Evolutionary conservation across 2,329 filamentous ascomycete species (phyloP).

Genomic region (Thielaviopsis musarum): DNA sequence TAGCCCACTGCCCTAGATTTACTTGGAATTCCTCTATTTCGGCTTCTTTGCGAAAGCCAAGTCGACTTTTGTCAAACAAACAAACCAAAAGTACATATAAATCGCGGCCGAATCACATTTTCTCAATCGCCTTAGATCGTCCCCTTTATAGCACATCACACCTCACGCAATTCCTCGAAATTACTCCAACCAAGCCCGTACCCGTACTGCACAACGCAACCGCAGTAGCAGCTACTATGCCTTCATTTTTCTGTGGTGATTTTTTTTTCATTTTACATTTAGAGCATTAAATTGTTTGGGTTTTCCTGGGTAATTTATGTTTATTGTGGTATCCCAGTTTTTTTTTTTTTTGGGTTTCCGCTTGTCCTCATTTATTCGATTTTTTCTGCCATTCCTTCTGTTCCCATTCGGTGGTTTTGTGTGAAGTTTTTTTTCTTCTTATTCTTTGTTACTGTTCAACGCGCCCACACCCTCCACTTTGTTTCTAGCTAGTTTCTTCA

Average conservation of each 20-base stretch:
- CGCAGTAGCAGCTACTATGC: not conserved
- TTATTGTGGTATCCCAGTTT: not conserved
- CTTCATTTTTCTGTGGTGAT: not conserved
- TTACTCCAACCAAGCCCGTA: not conserved
- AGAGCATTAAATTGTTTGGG: not conserved
- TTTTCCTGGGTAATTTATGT: not conserved
- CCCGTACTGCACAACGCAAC: not conserved
- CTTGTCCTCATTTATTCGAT: not conserved
- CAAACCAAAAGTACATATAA: not conserved
- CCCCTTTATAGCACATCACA: not conserved
- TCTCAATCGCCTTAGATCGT: not conserved
- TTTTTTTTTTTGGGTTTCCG: too few species aligned
- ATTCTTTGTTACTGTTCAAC: conserved; percentile 2
- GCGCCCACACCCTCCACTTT: conserved; percentile 8
- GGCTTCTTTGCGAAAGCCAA: not conserved
- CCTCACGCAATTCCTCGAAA: not conserved
- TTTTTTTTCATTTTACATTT: not conserved
- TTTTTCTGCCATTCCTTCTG: conserved; percentile 1
- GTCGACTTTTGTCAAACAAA: not conserved
- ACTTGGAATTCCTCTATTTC: not conserved
- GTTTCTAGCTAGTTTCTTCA: conserved; percentile 4
- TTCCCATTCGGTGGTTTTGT: not conserved
- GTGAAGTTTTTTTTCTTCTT: not conserved
- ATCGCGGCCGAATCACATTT: not conserved
- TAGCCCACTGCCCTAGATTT: not conserved